phyloP scores from a whole-genome alignment of 805 yeast species.

The Metschnikowia dekortorum region DNA sequence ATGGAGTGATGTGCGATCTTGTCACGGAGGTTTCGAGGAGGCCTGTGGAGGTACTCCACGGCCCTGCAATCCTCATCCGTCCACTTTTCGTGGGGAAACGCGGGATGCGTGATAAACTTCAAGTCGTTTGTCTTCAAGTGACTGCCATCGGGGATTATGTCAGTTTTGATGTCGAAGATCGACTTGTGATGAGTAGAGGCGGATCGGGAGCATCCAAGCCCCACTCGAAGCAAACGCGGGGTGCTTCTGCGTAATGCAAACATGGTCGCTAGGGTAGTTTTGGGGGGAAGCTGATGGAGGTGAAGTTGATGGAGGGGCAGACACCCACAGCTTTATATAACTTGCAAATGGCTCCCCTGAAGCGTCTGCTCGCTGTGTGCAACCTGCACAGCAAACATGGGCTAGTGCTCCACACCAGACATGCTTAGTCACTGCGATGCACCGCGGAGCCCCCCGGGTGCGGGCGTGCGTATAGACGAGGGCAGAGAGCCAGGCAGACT shows the following conservation, averaged over 20 bases:
- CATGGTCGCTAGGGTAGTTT: not conserved
- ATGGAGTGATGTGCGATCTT: constrained; percentile 48
- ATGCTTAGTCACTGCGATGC: not conserved
- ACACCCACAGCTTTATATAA: not conserved
- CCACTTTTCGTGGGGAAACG: constrained; percentile 35
- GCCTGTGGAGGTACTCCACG: constrained; percentile 49
- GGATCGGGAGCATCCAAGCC: constrained; percentile 1
- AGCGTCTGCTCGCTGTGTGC: not conserved
- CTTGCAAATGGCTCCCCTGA: not conserved
- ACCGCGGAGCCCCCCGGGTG: not conserved
- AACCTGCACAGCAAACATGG: not conserved
- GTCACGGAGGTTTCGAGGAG: constrained; percentile 46
- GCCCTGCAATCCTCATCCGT: constrained; percentile 27
- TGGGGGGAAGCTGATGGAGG: too few relatives aligned
- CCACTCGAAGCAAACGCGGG: constrained; percentile 4
- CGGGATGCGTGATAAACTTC: constrained; percentile 36
- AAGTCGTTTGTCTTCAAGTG: constrained; percentile 26
- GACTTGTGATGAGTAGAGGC: constrained; percentile 1
- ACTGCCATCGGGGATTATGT: constrained; percentile 11
- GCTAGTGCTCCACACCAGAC: not conserved
- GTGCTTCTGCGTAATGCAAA: constrained; percentile 4
- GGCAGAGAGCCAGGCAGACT: not conserved
- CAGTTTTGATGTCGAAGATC: constrained; percentile 12
- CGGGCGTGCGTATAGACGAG: not conserved
- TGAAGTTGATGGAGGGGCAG: too few relatives aligned